Evolutionary conservation across 805 yeast genomes (phyloP), one percentile per base, ranked within the genome.

Genomic region (Ogataea pilisensis): DNA sequence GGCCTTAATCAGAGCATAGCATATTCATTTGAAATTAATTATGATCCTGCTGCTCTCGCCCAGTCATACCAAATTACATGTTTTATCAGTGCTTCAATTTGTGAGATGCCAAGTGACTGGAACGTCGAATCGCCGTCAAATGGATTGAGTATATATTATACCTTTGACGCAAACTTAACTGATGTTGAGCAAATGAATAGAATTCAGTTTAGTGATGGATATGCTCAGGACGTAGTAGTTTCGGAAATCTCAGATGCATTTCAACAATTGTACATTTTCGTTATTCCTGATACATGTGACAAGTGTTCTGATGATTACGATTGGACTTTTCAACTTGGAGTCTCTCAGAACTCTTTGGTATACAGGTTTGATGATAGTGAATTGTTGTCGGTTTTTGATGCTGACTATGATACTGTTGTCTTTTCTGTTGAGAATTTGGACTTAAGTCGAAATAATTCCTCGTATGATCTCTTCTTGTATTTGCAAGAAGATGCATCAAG

Each of bases 301-400:
- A 16, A 19, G 5, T 58, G 64, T 45, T 22, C 37, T 5, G 19
- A 37, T 17, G 46, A 45, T 12, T 42, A 56, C 5, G 30, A 35
- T 7, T 84, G 90, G 90, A 46, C 69, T 11, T 84, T 81, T 54
- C 74, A 78, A 53, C 60, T 87, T 32, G 87, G 85, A 2, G 73
- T 80, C 2, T 77, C 86, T 1, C 78, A 73, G 48, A 66, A 71
- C 35, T 78, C 79, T 53, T 63, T 81, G 51, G 78, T 75, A 1
- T 81, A 74, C 51, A 86, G 81, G 55, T 82, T 86, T 85, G 85
- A 81, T 54, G 69, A 70, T 35, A 63, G 75, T 17, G 55, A 75
- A 11, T 75, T 80, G 73, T 73, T 78, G 1, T 50, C 61, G 28
- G 61, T 83, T 22, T 75, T 85, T 1, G 95, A 86, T 54, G 61